Percentiles rank a stretch among this genome's conserved stretches.
These are phyloP conservation scores for Xylaria sp. DNA, from an alignment of 2,329 filamentous ascomycete genomes.

Conservation along the genomic window DNA sequence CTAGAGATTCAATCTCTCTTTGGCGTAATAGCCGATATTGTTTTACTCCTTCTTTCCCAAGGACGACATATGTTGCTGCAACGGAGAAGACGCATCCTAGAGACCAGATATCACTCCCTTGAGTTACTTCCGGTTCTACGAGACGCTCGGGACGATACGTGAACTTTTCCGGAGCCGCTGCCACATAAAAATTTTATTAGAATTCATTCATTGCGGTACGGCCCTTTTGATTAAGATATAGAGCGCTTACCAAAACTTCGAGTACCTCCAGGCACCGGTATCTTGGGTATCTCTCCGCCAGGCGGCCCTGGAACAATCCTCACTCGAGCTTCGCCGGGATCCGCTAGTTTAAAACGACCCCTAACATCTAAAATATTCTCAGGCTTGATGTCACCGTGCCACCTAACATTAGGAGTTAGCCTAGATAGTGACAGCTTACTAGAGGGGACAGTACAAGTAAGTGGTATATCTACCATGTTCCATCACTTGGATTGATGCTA, in stretches of 20 bases:
- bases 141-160: conserved; percentile 29
- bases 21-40: conserved; percentile 42
- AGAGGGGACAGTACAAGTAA: conserved; percentile 18
- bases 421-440: neutral
- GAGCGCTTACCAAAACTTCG: conserved; percentile 52
- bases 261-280: conserved; percentile 46
- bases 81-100: conserved; percentile 53
- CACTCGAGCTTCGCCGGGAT: conserved; percentile 50
- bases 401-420: conserved; percentile 41
- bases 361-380: conserved; percentile 49
- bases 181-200: neutral
- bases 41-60: conserved; percentile 48
- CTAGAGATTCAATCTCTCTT: conserved; percentile 12
- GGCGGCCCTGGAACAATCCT: neutral
- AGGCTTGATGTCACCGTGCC: conserved; percentile 53
- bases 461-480: conserved; percentile 9
- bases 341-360: conserved; percentile 51
- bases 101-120: conserved; percentile 54
- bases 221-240: too few species aligned
- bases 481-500: conserved; percentile 33
- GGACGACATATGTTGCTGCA: conserved; percentile 51
- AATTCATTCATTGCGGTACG: too few species aligned
- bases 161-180: conserved; percentile 28
- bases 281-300: conserved; percentile 11
- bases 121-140: conserved; percentile 37